Evolutionary conservation across 1,139 yeast species (phyloP).

Genomic region (Saccharomyces hybrid): DNA sequence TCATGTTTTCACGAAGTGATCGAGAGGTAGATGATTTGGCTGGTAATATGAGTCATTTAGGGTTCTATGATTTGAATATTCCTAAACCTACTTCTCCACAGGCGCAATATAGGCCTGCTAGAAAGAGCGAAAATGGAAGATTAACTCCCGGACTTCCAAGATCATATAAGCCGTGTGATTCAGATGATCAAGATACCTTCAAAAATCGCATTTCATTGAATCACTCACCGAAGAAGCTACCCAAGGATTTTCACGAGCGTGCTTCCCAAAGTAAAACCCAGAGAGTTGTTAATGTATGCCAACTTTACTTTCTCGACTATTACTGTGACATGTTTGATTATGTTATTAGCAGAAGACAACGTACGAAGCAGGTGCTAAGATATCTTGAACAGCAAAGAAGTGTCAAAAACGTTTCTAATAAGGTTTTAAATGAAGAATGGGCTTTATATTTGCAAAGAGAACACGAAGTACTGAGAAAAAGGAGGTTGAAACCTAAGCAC

Average conservation of each 20-base stretch:
- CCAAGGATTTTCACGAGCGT: conserved; percentile 48
- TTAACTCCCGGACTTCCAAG: background rate
- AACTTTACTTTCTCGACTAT: conserved; percentile 80
- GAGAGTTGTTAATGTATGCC: conserved; percentile 75
- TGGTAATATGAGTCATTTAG: conserved; percentile 30
- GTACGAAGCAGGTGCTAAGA: conserved; percentile 59
- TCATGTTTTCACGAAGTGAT: conserved; percentile 24
- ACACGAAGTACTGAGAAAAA: conserved; percentile 73
- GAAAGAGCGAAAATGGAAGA: background rate
- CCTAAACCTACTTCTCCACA: background rate
- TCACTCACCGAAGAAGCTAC: conserved; percentile 36
- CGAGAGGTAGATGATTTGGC: conserved; percentile 30
- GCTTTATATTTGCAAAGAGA: conserved; percentile 77
- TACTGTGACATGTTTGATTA: conserved; percentile 88
- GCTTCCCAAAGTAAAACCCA: conserved; percentile 72
- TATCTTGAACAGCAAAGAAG: conserved; percentile 41
- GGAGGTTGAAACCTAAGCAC: conserved; percentile 86
- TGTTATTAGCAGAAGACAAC: conserved; percentile 79
- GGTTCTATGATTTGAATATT: conserved; percentile 17
- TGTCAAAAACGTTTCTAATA: conserved; percentile 37
- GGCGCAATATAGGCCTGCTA: background rate
- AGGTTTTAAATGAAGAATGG: conserved; percentile 52
- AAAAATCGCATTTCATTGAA: conserved; percentile 7
- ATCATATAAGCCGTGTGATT: background rate
- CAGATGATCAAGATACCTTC: background rate